These are phyloP conservation scores for Rhizophora mangle DNA, from an alignment of 345 rosid genomes.

Conservation along the genomic window DNA sequence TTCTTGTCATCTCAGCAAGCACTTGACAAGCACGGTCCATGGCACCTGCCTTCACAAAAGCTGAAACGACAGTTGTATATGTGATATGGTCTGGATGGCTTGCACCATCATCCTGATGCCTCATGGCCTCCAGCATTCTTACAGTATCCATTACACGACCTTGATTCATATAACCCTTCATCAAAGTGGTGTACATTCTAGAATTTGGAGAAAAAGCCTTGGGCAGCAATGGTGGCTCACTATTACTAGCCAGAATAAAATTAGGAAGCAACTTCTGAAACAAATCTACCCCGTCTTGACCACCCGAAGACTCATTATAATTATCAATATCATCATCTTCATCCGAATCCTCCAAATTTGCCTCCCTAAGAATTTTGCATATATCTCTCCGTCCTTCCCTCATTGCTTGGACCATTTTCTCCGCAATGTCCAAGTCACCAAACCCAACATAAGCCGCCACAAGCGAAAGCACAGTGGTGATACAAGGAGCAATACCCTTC, in stretches of 20 bases:
- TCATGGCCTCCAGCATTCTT: constrained; percentile 87
- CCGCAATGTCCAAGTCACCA: constrained; percentile 70
- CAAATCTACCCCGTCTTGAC: constrained; percentile 29
- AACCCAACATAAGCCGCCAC: constrained; percentile 94
- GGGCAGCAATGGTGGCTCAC: constrained; percentile 63
- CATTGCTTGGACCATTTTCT: constrained; percentile 82
- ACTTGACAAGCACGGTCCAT: constrained; percentile 85
- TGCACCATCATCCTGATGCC: constrained; percentile 50
- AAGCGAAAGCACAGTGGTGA: constrained; percentile 77
- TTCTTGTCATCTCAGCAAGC: constrained; percentile 72
- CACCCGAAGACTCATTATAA: not conserved
- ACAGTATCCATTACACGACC: constrained; percentile 71
- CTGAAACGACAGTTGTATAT: constrained; percentile 87
- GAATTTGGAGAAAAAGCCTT: constrained; percentile 61
- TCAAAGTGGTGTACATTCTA: constrained; percentile 77
- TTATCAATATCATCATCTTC: constrained; percentile 36
- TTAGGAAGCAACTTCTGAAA: constrained; percentile 72
- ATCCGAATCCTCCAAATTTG: constrained; percentile 40
- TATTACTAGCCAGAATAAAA: constrained; percentile 28
- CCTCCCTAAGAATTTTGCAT: constrained; percentile 64
- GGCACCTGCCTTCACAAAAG: constrained; percentile 67
- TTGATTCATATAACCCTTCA: constrained; percentile 94
- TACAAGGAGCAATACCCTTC: constrained; percentile 53
- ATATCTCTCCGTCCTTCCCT: constrained; percentile 81
- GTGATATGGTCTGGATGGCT: constrained; percentile 89